A percentile compares a stretch with the other conserved stretches of the same genome.
phyloP scores from a whole-genome alignment of 805 yeast species.

The Kluyveromyces starmeri region DNA sequence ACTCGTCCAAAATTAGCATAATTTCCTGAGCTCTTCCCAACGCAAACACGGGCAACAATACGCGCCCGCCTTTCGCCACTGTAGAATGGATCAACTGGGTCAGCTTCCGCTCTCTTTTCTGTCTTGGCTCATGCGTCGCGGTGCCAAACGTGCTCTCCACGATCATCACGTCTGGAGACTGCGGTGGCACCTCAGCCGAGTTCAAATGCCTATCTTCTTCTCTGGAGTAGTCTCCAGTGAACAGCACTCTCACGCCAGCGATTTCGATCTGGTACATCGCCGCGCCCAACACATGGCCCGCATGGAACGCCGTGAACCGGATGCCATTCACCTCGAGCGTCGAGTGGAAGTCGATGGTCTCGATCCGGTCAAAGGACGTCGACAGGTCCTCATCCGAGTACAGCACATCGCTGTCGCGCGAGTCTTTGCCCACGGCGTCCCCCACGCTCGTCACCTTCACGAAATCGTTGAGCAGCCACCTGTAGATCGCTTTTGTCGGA shows the following conservation, averaged over 20 bases:
- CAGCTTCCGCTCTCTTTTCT: constrained; percentile 73
- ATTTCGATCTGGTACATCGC: constrained; percentile 95
- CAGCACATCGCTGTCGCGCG: constrained; percentile 40
- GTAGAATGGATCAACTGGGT: constrained; percentile 80
- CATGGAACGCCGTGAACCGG: constrained; percentile 94
- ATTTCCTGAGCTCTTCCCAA: constrained; percentile 95
- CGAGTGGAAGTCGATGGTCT: constrained; percentile 91
- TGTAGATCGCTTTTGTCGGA: constrained; percentile 95
- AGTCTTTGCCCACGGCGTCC: constrained; percentile 31
- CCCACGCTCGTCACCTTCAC: constrained; percentile 74
- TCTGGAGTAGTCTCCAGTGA: constrained; percentile 95
- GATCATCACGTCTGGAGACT: constrained; percentile 78
- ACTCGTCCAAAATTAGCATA: constrained; percentile 82
- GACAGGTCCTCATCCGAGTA: constrained; percentile 87
- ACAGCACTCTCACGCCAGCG: constrained; percentile 79
- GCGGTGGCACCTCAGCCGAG: constrained; percentile 88
- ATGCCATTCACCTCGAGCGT: constrained; percentile 92
- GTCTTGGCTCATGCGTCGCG: constrained; percentile 88
- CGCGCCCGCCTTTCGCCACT: constrained; percentile 80
- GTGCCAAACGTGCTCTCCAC: constrained; percentile 97
- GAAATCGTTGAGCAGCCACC: constrained; percentile 92
- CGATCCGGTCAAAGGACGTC: constrained; percentile 81
- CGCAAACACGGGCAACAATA: constrained; percentile 89
- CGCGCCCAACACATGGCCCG: constrained; percentile 99
- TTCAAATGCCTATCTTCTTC: constrained; percentile 93